These are phyloP conservation scores for Pistacia atlantica DNA, from an alignment of 345 rosid genomes.

Conservation along the genomic window DNA sequence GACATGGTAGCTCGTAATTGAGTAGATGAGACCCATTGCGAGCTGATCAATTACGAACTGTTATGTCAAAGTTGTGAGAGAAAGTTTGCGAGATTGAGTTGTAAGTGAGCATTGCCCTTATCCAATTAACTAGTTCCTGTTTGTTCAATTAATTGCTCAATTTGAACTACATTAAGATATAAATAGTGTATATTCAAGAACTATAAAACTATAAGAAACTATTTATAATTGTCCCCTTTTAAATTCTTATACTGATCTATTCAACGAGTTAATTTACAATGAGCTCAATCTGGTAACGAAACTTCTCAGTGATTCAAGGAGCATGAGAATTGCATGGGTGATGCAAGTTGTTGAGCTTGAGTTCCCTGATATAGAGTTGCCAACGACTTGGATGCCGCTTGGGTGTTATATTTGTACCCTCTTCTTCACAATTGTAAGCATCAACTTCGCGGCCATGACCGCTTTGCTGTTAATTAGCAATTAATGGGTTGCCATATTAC, in stretches of 20 bases:
- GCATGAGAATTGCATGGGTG: slow-evolving; percentile 1
- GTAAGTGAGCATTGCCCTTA: too few relatives aligned
- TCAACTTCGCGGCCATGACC: neutral
- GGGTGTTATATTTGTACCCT: neutral
- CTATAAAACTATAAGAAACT: too few relatives aligned
- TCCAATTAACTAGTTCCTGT: neutral
- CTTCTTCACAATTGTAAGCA: too few relatives aligned
- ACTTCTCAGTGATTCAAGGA: neutral
- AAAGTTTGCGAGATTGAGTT: too few relatives aligned
- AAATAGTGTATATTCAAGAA: too few relatives aligned
- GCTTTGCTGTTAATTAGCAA: neutral
- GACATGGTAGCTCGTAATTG: too few relatives aligned
- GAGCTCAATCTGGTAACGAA: too few relatives aligned
- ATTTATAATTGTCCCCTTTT: neutral
- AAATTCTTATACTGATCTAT: neutral
- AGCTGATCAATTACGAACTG: too few relatives aligned
- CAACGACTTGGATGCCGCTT: neutral
- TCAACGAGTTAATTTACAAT: too few relatives aligned
- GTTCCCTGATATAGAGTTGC: slow-evolving; percentile 4
- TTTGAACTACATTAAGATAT: neutral
- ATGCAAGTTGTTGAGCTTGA: neutral
- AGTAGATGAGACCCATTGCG: too few relatives aligned
- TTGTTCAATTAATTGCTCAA: neutral
- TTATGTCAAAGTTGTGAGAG: too few relatives aligned
- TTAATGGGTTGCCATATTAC: slow-evolving; percentile 1